Conservation (phyloP, 495 filamentous ascomycete species). For the Aspergillus egyptiacus region DNA sequence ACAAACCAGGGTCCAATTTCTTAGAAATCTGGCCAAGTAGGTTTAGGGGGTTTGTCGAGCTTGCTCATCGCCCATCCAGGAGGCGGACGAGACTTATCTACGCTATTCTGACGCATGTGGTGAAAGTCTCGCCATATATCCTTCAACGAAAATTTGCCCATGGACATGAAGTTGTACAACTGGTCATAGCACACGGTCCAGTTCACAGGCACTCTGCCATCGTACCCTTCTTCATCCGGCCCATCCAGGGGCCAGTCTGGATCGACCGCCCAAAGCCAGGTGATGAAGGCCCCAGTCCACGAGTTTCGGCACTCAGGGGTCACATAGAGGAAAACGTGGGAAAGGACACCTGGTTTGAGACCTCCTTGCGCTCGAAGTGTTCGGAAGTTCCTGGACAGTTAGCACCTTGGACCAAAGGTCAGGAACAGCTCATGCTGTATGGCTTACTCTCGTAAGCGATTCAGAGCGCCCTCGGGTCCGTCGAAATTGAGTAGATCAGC, state of each 20-base stretch:
- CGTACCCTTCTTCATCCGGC: background rate
- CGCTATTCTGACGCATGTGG: background rate
- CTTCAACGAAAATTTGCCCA: background rate
- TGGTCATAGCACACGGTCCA: background rate
- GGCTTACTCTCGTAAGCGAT: background rate
- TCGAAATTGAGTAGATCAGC: background rate
- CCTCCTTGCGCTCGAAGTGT: background rate
- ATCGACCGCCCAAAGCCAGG: constrained; percentile 2
- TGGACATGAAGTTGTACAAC: constrained; percentile 1
- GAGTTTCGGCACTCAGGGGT: background rate
- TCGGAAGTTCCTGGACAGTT: background rate
- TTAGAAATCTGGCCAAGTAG: too few species aligned
- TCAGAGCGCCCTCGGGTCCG: background rate
- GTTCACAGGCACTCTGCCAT: background rate
- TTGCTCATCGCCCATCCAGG: too few species aligned
- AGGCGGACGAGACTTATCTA: too few species aligned
- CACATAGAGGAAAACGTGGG: background rate
- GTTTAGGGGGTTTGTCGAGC: too few species aligned
- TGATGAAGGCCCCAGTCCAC: background rate
- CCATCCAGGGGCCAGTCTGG: constrained; percentile 1
- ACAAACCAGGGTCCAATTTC: too few species aligned
- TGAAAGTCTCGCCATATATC: background rate
- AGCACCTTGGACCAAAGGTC: too few species aligned
- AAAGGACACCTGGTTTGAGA: background rate
- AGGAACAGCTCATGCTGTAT: too few species aligned